A percentile compares a stretch with the other conserved stretches of the same genome.
Conservation (phyloP, 768 basidiomycete species). For the Terana coerulea region DNA sequence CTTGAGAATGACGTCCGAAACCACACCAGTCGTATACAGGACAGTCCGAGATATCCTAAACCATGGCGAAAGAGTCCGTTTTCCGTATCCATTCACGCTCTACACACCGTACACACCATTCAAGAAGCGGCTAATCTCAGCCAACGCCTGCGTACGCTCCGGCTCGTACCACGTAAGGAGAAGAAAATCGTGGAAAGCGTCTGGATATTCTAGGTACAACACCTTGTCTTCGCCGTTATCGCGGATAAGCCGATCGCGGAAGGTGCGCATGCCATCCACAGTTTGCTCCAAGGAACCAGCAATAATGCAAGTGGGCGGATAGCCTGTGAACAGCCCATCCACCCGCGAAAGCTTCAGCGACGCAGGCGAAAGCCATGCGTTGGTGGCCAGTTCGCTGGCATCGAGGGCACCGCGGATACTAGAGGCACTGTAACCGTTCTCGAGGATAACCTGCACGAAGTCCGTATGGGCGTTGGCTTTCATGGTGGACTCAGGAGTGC, state of each 20-base stretch:
- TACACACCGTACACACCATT: too few relatives aligned
- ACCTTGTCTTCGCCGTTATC: constrained; percentile 21
- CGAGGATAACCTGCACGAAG: neutral
- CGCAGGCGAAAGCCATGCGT: constrained; percentile 17
- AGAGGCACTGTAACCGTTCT: neutral
- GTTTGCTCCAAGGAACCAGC: constrained; percentile 24
- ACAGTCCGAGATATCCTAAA: too few relatives aligned
- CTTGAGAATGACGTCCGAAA: too few relatives aligned
- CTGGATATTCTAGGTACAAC: neutral
- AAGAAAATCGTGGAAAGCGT: constrained; percentile 44
- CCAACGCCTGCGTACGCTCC: constrained; percentile 43
- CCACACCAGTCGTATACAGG: too few relatives aligned
- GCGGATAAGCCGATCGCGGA: constrained; percentile 21
- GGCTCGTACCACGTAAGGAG: constrained; percentile 49
- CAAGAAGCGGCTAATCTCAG: too few relatives aligned
- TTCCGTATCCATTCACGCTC: too few relatives aligned
- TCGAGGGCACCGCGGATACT: neutral
- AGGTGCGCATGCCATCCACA: constrained; percentile 22
- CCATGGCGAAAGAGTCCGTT: too few relatives aligned
- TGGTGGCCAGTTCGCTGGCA: neutral
- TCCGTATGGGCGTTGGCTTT: neutral
- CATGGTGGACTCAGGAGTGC: constrained; percentile 1
- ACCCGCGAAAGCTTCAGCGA: constrained; percentile 3
- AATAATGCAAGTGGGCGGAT: constrained; percentile 24
- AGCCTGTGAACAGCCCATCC: constrained; percentile 17